Conservation (phyloP, 495 filamentous ascomycete species). For the Extremus antarcticus region DNA sequence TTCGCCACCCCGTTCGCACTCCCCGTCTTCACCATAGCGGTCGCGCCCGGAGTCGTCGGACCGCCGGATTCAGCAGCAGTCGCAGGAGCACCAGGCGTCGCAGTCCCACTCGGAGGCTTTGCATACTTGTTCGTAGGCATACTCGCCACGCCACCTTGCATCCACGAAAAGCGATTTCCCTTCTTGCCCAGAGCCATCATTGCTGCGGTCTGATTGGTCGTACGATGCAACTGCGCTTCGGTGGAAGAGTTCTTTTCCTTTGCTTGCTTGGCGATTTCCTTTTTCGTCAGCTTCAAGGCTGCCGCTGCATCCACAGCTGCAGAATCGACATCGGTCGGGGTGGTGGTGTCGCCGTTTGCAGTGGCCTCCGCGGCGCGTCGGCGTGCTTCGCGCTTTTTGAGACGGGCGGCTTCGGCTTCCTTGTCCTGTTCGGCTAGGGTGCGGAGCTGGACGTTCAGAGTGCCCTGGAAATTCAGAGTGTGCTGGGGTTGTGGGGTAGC, state of each 20-base stretch:
- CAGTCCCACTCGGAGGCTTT: constrained; percentile 15
- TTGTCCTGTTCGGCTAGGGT: constrained; percentile 20
- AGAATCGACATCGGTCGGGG: neutral
- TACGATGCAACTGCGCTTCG: constrained; percentile 16
- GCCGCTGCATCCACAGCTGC: constrained; percentile 28
- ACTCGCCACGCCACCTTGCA: constrained; percentile 19
- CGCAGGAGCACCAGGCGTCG: constrained; percentile 18
- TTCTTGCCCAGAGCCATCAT: constrained; percentile 26
- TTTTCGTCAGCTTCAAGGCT: constrained; percentile 39
- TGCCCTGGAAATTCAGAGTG: constrained; percentile 21
- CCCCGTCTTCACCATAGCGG: constrained; percentile 15
- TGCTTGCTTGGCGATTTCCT: constrained; percentile 40
- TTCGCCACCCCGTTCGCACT: constrained; percentile 16
- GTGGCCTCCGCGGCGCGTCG: constrained; percentile 27
- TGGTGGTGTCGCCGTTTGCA: constrained; percentile 13
- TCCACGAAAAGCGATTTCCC: constrained; percentile 29
- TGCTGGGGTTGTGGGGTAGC: constrained; percentile 10
- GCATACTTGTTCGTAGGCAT: constrained; percentile 9
- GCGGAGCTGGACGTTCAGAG: constrained; percentile 21
- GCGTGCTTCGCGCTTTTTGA: constrained; percentile 34
- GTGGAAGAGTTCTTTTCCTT: constrained; percentile 36
- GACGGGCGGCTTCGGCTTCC: constrained; percentile 40
- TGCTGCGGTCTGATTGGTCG: constrained; percentile 30
- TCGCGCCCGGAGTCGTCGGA: neutral
- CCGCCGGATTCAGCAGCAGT: neutral